Conservation (phyloP, 2,329 filamentous ascomycete genomes). For the Scopulariopsis brevicaulis region DNA sequence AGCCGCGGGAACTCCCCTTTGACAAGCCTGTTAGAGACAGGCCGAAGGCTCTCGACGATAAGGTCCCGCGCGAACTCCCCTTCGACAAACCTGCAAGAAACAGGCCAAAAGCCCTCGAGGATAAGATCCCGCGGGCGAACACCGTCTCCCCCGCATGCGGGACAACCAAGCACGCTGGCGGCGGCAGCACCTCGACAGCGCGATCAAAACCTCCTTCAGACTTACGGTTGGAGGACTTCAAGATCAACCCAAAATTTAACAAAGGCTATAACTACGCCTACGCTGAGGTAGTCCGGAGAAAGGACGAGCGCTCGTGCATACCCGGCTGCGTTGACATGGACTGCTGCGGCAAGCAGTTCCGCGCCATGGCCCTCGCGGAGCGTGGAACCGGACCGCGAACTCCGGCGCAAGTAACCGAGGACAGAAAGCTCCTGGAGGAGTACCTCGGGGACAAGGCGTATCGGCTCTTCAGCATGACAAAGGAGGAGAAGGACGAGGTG, state of each 20-base stretch:
- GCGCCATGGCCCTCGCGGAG: conserved; percentile 48
- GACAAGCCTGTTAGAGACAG: not conserved
- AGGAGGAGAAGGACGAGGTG: conserved; percentile 50
- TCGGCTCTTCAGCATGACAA: conserved; percentile 44
- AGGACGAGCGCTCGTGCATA: conserved; percentile 56
- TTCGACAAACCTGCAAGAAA: not conserved
- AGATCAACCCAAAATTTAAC: conserved; percentile 63
- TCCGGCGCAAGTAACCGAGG: conserved; percentile 22
- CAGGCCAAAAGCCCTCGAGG: not conserved
- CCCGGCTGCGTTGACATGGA: conserved; percentile 62
- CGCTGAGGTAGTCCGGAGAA: conserved; percentile 61
- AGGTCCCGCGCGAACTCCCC: not conserved
- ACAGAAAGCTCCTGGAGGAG: conserved; percentile 39
- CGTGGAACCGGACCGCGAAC: conserved; percentile 26
- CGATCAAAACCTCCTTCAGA: conserved; percentile 30
- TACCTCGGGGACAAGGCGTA: conserved; percentile 49
- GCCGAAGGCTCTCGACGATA: not conserved
- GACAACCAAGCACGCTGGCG: not conserved
- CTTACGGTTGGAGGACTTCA: conserved; percentile 64
- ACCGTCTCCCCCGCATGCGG: not conserved
- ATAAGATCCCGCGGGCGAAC: not conserved
- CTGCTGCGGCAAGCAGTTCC: conserved; percentile 67
- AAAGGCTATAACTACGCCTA: conserved; percentile 63
- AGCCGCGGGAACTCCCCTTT: conserved; percentile 3
- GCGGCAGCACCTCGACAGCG: not conserved